Percentiles rank a stretch among this genome's conserved stretches.
Conservation (phyloP, 805 yeast genomes). For the Yamadazyma sp. region DNA sequence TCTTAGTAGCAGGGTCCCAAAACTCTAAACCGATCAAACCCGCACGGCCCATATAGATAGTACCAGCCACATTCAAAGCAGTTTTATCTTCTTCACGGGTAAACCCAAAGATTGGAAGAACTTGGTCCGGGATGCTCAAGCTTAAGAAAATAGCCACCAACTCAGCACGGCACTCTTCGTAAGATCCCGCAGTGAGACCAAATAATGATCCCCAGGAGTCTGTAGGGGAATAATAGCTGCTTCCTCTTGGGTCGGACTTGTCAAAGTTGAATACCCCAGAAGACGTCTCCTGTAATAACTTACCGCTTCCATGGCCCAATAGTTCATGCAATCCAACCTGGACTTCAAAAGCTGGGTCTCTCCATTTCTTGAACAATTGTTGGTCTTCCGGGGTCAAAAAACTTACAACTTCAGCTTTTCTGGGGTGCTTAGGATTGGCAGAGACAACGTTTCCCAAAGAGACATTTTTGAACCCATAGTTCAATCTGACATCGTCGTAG, state of each 20-base stretch:
- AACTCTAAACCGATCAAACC: conserved; percentile 80
- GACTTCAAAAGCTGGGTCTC: conserved; percentile 84
- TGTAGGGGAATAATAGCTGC: conserved; percentile 71
- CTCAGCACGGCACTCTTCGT: conserved; percentile 93
- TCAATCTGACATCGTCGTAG: conserved; percentile 84
- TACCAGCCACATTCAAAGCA: conserved; percentile 64
- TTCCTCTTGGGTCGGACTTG: conserved; percentile 53
- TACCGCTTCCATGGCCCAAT: conserved; percentile 90
- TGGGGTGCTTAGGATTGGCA: conserved; percentile 63
- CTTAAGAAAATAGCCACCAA: conserved; percentile 80
- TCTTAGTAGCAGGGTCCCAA: conserved; percentile 78
- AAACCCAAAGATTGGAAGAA: conserved; percentile 74
- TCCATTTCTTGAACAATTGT: conserved; percentile 63
- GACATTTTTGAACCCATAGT: conserved; percentile 84
- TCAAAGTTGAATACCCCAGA: conserved; percentile 75
- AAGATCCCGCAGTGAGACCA: conserved; percentile 80
- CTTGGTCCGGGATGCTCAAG: conserved; percentile 56
- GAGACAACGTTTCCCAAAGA: conserved; percentile 83
- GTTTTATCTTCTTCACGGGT: conserved; percentile 56
- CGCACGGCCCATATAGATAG: conserved; percentile 82
- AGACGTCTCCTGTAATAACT: conserved; percentile 56
- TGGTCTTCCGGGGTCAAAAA: conserved; percentile 57
- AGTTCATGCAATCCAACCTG: conserved; percentile 93
- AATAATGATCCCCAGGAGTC: conserved; percentile 91
- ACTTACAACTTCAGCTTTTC: conserved; percentile 65